phyloP scores from a whole-genome alignment of 306 rosid species.

The Alnus rubra region DNA sequence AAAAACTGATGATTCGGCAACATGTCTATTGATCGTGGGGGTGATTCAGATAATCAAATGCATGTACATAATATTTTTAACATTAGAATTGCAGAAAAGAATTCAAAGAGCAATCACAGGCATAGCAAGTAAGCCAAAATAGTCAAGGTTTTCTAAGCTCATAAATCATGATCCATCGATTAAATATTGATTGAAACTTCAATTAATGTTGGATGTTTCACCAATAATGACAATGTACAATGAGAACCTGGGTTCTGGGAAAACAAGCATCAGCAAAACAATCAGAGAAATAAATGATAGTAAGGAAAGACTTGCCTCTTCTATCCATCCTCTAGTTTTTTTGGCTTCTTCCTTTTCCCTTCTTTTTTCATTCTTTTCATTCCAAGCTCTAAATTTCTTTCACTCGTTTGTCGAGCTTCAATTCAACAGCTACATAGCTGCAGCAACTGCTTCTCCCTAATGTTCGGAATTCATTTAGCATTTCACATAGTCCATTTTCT shows the following conservation, averaged over 20 bases:
- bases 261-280: not conserved
- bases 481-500: not conserved
- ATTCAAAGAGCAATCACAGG: not conserved
- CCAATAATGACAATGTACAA: not conserved
- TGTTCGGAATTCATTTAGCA: not conserved
- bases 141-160: not conserved
- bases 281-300: not conserved
- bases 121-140: not conserved
- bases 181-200: conserved; percentile 1
- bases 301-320: not conserved
- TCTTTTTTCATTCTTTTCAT: not conserved
- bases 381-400: not conserved
- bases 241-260: not conserved
- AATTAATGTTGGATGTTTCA: not conserved
- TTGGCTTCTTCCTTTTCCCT: not conserved
- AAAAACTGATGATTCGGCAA: conserved; percentile 1
- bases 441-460: not conserved
- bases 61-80: not conserved
- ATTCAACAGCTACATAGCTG: not conserved
- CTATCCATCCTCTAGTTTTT: not conserved
- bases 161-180: not conserved
- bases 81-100: not conserved
- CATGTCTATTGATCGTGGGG: not conserved
- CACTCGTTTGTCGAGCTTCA: not conserved
- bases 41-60: not conserved